A percentile compares a stretch with the other conserved stretches of the same genome.
Evolutionary conservation across 192 early-diverging fungal genomes (phyloP).

Genomic region (Coemansia sp.): DNA sequence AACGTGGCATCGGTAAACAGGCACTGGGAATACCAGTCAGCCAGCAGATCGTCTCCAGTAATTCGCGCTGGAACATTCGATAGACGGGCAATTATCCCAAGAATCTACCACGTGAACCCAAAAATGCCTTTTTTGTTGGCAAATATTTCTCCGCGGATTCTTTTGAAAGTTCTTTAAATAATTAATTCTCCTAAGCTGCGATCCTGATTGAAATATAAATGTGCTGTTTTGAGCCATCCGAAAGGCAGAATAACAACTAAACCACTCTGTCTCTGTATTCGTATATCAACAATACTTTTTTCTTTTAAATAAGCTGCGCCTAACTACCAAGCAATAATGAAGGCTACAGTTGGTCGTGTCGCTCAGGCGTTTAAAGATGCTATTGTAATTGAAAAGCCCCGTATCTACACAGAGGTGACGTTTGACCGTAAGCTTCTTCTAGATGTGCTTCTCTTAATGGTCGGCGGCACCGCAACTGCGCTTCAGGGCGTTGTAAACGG

Average conservation of each 20-base stretch:
- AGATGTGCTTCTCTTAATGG: neutral
- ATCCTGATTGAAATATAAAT: neutral
- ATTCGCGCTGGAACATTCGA: conserved; percentile 4
- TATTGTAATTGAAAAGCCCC: conserved; percentile 1
- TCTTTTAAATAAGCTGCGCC: neutral
- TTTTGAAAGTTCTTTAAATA: neutral
- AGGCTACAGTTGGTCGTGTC: neutral
- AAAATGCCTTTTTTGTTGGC: neutral
- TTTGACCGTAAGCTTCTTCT: conserved; percentile 3
- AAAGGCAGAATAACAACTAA: neutral
- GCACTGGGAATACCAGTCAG: too few species aligned
- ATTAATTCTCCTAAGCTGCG: neutral
- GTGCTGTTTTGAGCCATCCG: neutral
- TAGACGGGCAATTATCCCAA: neutral
- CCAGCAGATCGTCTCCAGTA: neutral
- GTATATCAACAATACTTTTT: neutral
- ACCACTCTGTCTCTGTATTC: neutral
- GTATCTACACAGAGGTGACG: neutral
- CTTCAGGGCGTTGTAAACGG: conserved; percentile 1
- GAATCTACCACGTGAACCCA: conserved; percentile 1
- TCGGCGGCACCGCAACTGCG: neutral
- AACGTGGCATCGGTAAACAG: too few species aligned
- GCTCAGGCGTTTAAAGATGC: neutral
- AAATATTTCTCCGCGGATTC: neutral
- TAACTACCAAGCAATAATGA: neutral